Conservation (phyloP, 345 rosid species). For the Salix exigua region DNA sequence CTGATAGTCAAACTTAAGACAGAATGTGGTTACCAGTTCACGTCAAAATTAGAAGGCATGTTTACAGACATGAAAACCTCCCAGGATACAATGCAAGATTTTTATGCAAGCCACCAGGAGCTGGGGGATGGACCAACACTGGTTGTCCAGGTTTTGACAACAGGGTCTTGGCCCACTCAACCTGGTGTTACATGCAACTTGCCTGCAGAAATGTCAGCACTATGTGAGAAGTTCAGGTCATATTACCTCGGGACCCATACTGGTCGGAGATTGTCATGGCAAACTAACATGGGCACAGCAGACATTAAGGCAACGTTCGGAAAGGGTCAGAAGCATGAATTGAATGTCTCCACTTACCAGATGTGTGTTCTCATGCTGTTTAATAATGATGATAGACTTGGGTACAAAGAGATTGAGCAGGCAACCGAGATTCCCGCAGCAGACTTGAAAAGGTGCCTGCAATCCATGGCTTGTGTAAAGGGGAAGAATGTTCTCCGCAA, state of each 20-base stretch:
- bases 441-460: slow-evolving; percentile 89
- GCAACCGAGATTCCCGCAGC: slow-evolving; percentile 82
- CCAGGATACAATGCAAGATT: slow-evolving; percentile 87
- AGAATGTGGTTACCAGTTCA: slow-evolving; percentile 96
- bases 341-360: slow-evolving; percentile 96
- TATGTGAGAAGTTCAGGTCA: slow-evolving; percentile 92
- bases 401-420: slow-evolving; percentile 90
- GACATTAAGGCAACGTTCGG: slow-evolving; percentile 86
- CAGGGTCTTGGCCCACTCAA: slow-evolving; percentile 98
- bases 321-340: slow-evolving; percentile 95
- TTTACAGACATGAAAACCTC: slow-evolving; percentile 99
- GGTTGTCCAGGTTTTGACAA: slow-evolving; percentile 88
- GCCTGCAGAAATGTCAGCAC: slow-evolving; percentile 78
- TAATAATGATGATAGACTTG: slow-evolving; percentile 74
- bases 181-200: slow-evolving; percentile 77
- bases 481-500: slow-evolving; percentile 90
- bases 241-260: slow-evolving; percentile 95
- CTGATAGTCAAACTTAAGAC: slow-evolving; percentile 93
- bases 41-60: slow-evolving; percentile 97
- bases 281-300: slow-evolving; percentile 99
- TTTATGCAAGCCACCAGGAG: slow-evolving; percentile 67
- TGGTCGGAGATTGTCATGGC: slow-evolving; percentile 95
- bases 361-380: slow-evolving; percentile 96
- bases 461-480: slow-evolving; percentile 87
- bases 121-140: slow-evolving; percentile 81